Base-by-base conservation (phyloP, 768 basidiomycete species). In the Galerina marginata region DNA sequence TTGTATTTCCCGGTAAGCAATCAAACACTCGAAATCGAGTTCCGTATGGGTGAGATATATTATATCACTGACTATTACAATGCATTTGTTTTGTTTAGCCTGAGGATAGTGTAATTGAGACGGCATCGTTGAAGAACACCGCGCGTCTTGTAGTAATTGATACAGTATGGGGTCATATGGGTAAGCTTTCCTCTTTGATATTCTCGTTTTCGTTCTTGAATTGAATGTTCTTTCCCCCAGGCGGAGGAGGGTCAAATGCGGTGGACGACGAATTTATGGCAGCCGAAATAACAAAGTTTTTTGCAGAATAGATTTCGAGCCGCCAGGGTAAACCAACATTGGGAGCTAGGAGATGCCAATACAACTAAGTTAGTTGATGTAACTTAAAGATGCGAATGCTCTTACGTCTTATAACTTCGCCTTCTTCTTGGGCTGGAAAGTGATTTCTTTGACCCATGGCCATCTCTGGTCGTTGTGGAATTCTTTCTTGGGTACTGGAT, bases 151-250 rank as follows among this genome's bases (percentile, higher is more conserved):
- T 81, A 2, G 72, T 86, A n/a, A 86, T 86, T 58, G 77, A 81
- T 54, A 82, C 84, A 1, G 74, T 81, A 38, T 86, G 82, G 84
- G 86, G 86, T 9, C 86, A 87, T 68, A 74, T 81, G 70, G 81
- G 85, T 83, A 61, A 50, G 80, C 59, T 12, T 6, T 59, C 38
- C 39, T 47, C 9, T 23, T 59, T 25, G 25, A 23, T 15, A 57
- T 38, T 36, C 39, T 7, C 7, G 15, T 20, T 20, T 20, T 20
- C 2, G 20, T 14, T 51, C 53, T 37, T 40, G 11, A 23, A 53
- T 56, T n/a, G 15, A 48, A 15, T 47, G 39, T 9, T 23, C 37
- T 16, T 46, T 59, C 7, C 5, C 16, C 43, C 23, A 83, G 83
- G 79, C 56, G 84, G 83, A 14, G 79, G 78, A 20, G 80, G 79